A percentile compares a stretch with the other conserved stretches of the same genome.
Conservation (phyloP, 495 filamentous ascomycete species). For the Tetracladium setigerum region DNA sequence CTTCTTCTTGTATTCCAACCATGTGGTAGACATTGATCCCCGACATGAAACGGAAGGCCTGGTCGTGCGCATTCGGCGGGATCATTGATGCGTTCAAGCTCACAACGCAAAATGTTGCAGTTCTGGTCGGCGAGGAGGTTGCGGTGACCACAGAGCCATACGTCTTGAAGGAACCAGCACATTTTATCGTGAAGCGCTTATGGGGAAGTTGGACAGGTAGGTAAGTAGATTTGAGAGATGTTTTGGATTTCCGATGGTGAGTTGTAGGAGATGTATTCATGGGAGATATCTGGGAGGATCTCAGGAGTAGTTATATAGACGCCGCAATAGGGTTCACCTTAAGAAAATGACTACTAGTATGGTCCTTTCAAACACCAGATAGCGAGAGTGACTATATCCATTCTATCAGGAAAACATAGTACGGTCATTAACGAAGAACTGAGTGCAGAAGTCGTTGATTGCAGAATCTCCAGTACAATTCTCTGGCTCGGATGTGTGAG, state of each 20-base stretch:
- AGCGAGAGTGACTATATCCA: too few species aligned
- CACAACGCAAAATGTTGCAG: constrained; percentile 17
- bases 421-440: too few species aligned
- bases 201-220: background rate
- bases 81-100: constrained; percentile 24
- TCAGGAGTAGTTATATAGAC: background rate
- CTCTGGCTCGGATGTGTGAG: too few species aligned
- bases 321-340: background rate
- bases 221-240: background rate
- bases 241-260: background rate
- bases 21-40: constrained; percentile 17
- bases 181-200: constrained; percentile 8
- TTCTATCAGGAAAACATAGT: too few species aligned
- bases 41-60: constrained; percentile 22
- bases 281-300: background rate
- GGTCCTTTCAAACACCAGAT: background rate
- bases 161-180: constrained; percentile 23
- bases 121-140: constrained; percentile 16
- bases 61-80: constrained; percentile 8
- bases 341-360: background rate
- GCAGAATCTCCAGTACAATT: too few species aligned
- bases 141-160: constrained; percentile 22
- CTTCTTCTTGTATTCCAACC: constrained; percentile 11
- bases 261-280: background rate
- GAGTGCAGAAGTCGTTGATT: too few species aligned